Evolutionary conservation across 1,284 basidiomycete genomes (phyloP), one percentile per base, ranked within the genome.

Genomic region (Erythrobasidium hasegawianum): DNA sequence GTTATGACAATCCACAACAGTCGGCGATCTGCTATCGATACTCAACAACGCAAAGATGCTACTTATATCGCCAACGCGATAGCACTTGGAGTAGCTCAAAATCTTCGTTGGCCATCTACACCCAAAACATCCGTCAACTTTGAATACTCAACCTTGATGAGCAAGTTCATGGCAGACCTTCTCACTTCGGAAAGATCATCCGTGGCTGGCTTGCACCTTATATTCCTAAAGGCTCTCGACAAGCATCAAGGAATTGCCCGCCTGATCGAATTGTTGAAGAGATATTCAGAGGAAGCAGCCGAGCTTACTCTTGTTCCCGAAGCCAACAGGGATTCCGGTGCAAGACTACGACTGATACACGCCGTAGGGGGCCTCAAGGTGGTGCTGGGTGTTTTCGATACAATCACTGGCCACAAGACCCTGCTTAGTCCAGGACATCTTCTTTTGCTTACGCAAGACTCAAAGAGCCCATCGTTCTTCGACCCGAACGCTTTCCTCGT

Each of bases 401-500:
- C 87, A 7, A 81, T 97, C 54, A 83, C 90, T 27, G 87, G 87
- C 0, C 84, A 88, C 33, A 88, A 88, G 72, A 84, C 88, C 14
- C 80, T 96, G 26, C 82, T 92, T 64, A 89, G 90, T 11, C 82
- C 85, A 1, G 93, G 97, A 76, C 95, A 92, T 0, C 76, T 82
- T 1, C 79, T 88, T 20, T 82, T 90, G 20, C 78, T 83, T 60
- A 86, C 85, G n/a, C 89, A 88, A 77, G 67, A 72, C 54, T 52
- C 60, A 11, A 56, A 26, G n/a, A 65, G 52, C 26, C 56, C 67
- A 60, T 70, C 85, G 52, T 88, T 86, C 76, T 96, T 95, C 71
- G 87, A 93, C 73, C 84, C 90, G 0, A 85, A 87, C 75, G 87
- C 88, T 73, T 88, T 96, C 77, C 82, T 98, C 57, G 86, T 97